Evolutionary conservation across 768 basidiomycete species (phyloP).

Genomic region (Kwoniella sp.): DNA sequence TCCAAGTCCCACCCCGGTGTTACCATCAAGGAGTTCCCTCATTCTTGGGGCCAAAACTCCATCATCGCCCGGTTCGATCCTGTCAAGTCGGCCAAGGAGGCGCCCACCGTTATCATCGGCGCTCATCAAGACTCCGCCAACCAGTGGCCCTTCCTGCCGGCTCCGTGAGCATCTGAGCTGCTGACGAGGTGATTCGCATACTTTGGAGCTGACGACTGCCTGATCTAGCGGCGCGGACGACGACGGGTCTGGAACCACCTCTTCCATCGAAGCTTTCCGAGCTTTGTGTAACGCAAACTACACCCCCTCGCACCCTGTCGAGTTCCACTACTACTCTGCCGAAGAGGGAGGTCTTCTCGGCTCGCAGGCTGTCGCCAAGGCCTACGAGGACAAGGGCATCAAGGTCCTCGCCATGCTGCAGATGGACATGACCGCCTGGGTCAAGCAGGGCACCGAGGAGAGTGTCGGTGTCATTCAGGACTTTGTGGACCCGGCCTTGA

Average conservation of each 20-base stretch:
- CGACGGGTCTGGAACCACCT: constrained; percentile 51
- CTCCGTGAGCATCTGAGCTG: constrained; percentile 39
- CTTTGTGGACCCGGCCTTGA: constrained; percentile 67
- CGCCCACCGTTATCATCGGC: constrained; percentile 44
- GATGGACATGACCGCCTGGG: constrained; percentile 65
- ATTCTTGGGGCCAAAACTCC: constrained; percentile 68
- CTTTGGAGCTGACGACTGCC: constrained; percentile 18
- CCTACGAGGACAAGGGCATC: constrained; percentile 62
- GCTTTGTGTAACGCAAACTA: constrained; percentile 43
- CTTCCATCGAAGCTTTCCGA: constrained; percentile 46
- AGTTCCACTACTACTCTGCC: constrained; percentile 52
- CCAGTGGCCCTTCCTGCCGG: constrained; percentile 52
- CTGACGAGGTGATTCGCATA: neutral
- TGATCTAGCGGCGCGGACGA: constrained; percentile 50
- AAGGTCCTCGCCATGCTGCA: constrained; percentile 81
- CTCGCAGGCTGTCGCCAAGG: constrained; percentile 78
- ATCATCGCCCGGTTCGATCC: constrained; percentile 50
- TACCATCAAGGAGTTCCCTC: constrained; percentile 55
- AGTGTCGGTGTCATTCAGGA: constrained; percentile 75
- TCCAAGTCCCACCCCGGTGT: constrained; percentile 52
- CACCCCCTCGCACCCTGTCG: constrained; percentile 49
- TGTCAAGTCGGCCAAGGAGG: constrained; percentile 55
- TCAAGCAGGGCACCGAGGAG: constrained; percentile 69
- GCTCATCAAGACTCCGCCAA: constrained; percentile 53
- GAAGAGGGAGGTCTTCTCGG: constrained; percentile 57